phyloP scores from a whole-genome alignment of 2,329 filamentous ascomycete species.

The Fusarium nurragi region DNA sequence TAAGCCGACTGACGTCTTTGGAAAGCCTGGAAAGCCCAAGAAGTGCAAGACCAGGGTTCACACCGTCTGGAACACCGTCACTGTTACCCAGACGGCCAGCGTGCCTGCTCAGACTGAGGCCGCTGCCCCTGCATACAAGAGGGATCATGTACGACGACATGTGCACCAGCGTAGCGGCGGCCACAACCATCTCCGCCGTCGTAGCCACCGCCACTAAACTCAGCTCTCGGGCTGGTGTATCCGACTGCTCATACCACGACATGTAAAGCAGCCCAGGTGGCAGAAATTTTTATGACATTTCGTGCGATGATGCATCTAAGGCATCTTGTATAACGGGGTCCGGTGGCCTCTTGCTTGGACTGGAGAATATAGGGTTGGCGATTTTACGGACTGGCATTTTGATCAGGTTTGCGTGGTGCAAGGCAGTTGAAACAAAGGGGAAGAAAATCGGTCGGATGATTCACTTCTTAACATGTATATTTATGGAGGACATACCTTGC shows the following conservation, averaged over 20 bases:
- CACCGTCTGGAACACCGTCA: conserved; percentile 59
- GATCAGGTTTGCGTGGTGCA: conserved; percentile 15
- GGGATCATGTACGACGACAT: conserved; percentile 48
- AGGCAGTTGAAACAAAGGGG: conserved; percentile 8
- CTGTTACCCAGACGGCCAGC: conserved; percentile 50
- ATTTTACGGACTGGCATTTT: conserved; percentile 27
- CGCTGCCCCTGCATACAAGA: conserved; percentile 37
- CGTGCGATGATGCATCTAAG: conserved; percentile 16
- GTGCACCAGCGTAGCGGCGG: conserved; percentile 48
- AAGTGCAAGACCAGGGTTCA: conserved; percentile 45
- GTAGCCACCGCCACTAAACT: conserved; percentile 44
- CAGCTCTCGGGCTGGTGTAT: neutral
- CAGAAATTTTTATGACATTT: conserved; percentile 14
- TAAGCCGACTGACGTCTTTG: conserved; percentile 30
- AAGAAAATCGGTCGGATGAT: conserved; percentile 36
- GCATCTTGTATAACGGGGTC: conserved; percentile 23
- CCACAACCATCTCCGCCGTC: conserved; percentile 37
- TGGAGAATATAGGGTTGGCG: conserved; percentile 25
- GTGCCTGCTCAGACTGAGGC: conserved; percentile 31
- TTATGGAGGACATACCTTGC: conserved; percentile 43
- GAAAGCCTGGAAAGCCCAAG: conserved; percentile 36
- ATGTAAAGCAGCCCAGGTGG: conserved; percentile 4
- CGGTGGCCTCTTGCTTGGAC: conserved; percentile 11
- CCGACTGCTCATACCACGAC: conserved; percentile 25
- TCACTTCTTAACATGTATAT: conserved; percentile 45